Evolutionary conservation across 192 early-diverging fungal genomes (phyloP).

Genomic region (Backusella mclennaniae): DNA sequence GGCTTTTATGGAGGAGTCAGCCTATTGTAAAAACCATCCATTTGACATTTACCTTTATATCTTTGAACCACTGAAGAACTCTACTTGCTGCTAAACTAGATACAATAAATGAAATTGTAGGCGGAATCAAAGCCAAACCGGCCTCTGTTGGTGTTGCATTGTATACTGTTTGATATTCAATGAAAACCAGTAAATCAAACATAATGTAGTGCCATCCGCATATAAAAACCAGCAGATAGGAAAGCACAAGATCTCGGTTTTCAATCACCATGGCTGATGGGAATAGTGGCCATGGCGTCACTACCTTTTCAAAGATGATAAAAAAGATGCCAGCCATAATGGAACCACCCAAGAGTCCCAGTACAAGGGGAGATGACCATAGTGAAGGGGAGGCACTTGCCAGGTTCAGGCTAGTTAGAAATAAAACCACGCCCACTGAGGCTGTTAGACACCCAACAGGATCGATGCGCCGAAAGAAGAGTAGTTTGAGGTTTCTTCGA

Average conservation of each 20-base stretch:
- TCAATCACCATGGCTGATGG: neutral
- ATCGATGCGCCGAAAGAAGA: neutral
- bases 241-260: neutral
- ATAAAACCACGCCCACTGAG: neutral
- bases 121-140: neutral
- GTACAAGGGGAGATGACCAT: neutral
- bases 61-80: neutral
- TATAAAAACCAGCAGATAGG: neutral
- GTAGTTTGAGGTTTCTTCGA: neutral
- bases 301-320: neutral
- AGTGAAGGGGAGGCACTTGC: neutral
- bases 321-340: neutral
- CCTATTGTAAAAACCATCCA: neutral
- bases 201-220: neutral
- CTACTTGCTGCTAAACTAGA: neutral
- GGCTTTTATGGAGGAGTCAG: neutral
- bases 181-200: neutral
- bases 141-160: neutral
- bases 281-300: neutral
- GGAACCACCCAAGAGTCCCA: neutral
- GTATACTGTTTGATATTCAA: neutral
- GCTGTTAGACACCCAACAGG: neutral
- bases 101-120: neutral
- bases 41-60: neutral
- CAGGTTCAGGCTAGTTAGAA: neutral